Conservation (phyloP, 2,329 filamentous ascomycete genomes). For the Simplicillium aogashimaense region DNA sequence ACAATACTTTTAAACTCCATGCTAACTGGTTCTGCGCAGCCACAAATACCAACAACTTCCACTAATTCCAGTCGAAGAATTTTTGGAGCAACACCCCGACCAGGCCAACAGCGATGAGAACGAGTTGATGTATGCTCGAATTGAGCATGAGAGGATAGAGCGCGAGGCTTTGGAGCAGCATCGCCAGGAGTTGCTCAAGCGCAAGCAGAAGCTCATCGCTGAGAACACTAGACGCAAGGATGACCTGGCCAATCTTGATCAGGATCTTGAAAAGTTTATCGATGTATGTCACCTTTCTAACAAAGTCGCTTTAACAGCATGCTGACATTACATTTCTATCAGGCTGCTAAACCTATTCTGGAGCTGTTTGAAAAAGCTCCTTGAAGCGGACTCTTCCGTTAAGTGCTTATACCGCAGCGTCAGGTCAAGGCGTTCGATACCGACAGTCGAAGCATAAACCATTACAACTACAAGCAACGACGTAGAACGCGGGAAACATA, state of each 20-base stretch:
- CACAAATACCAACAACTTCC: slow-evolving; percentile 85
- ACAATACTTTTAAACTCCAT: not conserved
- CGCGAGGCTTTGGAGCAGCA: slow-evolving; percentile 79
- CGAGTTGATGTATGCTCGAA: slow-evolving; percentile 77
- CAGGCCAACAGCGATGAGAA: slow-evolving; percentile 64
- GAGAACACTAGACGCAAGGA: slow-evolving; percentile 90
- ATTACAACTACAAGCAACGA: too few species aligned
- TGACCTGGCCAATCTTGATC: slow-evolving; percentile 81
- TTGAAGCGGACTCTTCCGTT: slow-evolving; percentile 22
- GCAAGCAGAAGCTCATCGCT: slow-evolving; percentile 51
- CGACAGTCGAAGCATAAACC: too few species aligned
- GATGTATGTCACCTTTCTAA: slow-evolving; percentile 46
- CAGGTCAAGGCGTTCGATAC: too few species aligned
- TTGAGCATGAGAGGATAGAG: slow-evolving; percentile 81
- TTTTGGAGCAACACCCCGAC: slow-evolving; percentile 67
- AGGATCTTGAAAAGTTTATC: slow-evolving; percentile 88
- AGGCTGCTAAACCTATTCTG: slow-evolving; percentile 84
- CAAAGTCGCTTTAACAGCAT: not conserved
- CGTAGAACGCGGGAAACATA: too few species aligned
- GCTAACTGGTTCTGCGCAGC: slow-evolving; percentile 31
- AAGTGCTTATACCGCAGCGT: too few species aligned
- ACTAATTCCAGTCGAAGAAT: slow-evolving; percentile 74
- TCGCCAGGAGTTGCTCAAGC: slow-evolving; percentile 62
- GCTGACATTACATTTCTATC: slow-evolving; percentile 9
- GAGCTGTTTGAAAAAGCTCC: slow-evolving; percentile 71